A percentile compares a stretch with the other conserved stretches of the same genome.
Conservation (phyloP, 345 rosid genomes). For the Boechera stricta region DNA sequence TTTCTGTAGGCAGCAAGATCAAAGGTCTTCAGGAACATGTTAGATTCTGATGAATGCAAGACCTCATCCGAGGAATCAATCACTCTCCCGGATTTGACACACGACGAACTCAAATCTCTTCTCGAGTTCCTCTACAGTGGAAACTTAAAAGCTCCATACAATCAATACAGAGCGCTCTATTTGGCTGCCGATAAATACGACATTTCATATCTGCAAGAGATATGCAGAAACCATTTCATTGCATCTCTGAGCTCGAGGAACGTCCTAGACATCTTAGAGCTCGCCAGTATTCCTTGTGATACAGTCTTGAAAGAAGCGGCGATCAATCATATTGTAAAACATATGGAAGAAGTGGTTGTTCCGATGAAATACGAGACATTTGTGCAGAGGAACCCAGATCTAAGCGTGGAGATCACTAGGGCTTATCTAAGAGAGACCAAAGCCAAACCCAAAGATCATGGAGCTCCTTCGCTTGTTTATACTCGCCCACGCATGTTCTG, state of each 20-base stretch:
- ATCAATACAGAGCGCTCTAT: constrained; percentile 39
- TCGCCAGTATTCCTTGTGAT: constrained; percentile 41
- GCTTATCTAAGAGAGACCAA: constrained; percentile 38
- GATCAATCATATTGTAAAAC: constrained; percentile 31
- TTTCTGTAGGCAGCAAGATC: constrained; percentile 39
- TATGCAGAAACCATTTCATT: constrained; percentile 38
- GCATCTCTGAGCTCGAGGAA: constrained; percentile 34
- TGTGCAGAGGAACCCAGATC: constrained; percentile 43
- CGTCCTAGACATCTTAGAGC: constrained; percentile 41
- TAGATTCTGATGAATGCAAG: constrained; percentile 48
- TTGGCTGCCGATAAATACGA: constrained; percentile 45
- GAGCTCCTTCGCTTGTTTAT: background rate
- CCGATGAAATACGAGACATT: constrained; percentile 46
- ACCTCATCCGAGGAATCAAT: constrained; percentile 30
- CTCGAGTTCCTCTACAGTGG: constrained; percentile 44
- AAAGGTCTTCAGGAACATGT: constrained; percentile 44
- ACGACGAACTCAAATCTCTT: constrained; percentile 35
- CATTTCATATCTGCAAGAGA: constrained; percentile 32
- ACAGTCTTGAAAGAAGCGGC: constrained; percentile 35
- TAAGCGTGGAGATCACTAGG: constrained; percentile 44
- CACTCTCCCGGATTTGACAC: constrained; percentile 35
- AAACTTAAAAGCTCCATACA: constrained; percentile 34
- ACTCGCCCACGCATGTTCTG: background rate
- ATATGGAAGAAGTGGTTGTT: constrained; percentile 45
- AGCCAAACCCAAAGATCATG: constrained; percentile 28